Base-by-base conservation (phyloP, 2,329 filamentous ascomycete species). In the Scytalidium sp. region DNA sequence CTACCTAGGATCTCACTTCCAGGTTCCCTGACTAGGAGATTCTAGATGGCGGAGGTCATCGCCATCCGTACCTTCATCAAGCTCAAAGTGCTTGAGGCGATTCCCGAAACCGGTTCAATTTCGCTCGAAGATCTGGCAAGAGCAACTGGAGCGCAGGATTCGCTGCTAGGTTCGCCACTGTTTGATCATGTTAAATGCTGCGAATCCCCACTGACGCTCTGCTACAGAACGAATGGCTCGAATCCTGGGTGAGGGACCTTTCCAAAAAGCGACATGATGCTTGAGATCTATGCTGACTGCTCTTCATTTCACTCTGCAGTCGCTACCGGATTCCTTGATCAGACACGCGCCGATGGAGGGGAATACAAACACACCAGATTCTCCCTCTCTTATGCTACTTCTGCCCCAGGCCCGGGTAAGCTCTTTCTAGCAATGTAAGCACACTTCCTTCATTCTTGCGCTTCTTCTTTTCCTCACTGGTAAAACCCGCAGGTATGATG, bases 301-400 rank as follows among this genome's bases (percentile, higher is more conserved):
- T n/a, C n/a, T n/a, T n/a, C n/a, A n/a, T n/a, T n/a, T n/a, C n/a
- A 39, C n/a, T 17, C 11, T 39, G 5, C 43, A 63, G 65, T 66
- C 43, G 59, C 55, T 9, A 56, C 64, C 9, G 60, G 64, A 41
- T 66, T 67, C 43, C 55, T 67, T 6, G 59, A 62, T 40, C 64
- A 65, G 46, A 62, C 59, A 5, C 49, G 53, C 1, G 54, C 54
- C 3, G 54, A 60, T 49, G 60, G 59, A 3, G 58, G 64, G 17
- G 56, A 60, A 5, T 66, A 67, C 50, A 58, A 56, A 44, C 63
- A 66, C 49, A 66, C 62, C 23, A 65, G 64, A 36, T 65, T 64
- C 36, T 66, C 64, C 3, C 56, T 60, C 4, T 52, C 63, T 11
- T 67, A 67, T 29, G 52, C 62, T 10, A 46, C 65, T 3, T 58